Evolutionary conservation across 352 stramenopile species (phyloP).

Genomic region (Phytophthora cryptogea): DNA sequence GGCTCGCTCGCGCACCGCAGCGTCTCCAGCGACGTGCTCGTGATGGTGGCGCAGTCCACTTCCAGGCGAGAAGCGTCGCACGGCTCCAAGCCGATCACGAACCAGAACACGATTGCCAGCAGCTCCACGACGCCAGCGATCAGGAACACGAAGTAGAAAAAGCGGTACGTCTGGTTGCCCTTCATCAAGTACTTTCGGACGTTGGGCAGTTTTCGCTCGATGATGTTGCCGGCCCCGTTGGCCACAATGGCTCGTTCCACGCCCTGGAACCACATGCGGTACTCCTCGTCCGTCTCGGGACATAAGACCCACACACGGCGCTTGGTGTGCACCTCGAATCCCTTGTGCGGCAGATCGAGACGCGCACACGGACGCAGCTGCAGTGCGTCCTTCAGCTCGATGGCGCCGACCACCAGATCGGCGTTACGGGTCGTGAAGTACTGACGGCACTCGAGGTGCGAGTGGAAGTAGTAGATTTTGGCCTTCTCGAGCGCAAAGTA

Average conservation of each 20-base stretch:
- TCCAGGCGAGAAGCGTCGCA: constrained; percentile 62
- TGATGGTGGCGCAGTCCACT: constrained; percentile 68
- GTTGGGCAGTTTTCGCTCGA: constrained; percentile 86
- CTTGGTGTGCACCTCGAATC: constrained; percentile 84
- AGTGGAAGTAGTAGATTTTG: constrained; percentile 92
- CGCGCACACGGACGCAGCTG: constrained; percentile 79
- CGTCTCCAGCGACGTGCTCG: constrained; percentile 54
- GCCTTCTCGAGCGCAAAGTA: constrained; percentile 88
- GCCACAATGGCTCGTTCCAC: constrained; percentile 79
- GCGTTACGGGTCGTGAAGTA: constrained; percentile 88
- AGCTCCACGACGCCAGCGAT: constrained; percentile 74
- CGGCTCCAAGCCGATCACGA: constrained; percentile 78
- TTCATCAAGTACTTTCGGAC: constrained; percentile 91
- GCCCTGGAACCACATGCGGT: constrained; percentile 87
- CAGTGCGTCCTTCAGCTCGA: constrained; percentile 88
- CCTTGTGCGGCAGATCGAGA: constrained; percentile 80
- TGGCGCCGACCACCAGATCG: constrained; percentile 77
- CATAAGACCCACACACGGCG: constrained; percentile 88
- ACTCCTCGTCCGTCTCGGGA: constrained; percentile 86
- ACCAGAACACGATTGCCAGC: constrained; percentile 77
- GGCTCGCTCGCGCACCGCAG: constrained; percentile 50
- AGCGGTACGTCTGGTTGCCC: constrained; percentile 77
- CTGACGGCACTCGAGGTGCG: constrained; percentile 82
- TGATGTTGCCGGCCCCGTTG: constrained; percentile 81
- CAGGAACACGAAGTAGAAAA: constrained; percentile 84